phyloP scores from a whole-genome alignment of 2,329 filamentous ascomycete genomes.

The Fusarium euwallaceae region DNA sequence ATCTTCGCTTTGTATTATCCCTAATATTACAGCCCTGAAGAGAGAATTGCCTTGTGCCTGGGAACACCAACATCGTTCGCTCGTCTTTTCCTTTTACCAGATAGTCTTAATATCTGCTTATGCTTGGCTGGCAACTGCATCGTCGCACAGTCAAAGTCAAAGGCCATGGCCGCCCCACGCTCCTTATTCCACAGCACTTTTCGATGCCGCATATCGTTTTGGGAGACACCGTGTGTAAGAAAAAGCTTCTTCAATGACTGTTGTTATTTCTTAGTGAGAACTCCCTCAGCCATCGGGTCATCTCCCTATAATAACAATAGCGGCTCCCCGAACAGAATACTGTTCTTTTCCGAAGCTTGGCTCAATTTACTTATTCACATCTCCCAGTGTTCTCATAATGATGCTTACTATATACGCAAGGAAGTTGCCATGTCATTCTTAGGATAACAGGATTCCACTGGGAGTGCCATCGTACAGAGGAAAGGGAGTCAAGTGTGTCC shows the following conservation, averaged over 20 bases:
- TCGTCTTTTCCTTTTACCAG: not conserved
- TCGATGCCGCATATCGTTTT: not conserved
- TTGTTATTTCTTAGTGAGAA: not conserved
- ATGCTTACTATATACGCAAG: no score
- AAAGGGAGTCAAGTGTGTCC: no score
- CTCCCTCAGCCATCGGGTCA: not conserved
- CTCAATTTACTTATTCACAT: no score
- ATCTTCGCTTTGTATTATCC: not conserved
- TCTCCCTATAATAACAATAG: not conserved
- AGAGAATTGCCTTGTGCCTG: not conserved
- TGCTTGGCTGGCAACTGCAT: not conserved
- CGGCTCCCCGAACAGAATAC: no score
- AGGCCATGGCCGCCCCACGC: not conserved
- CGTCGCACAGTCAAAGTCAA: not conserved
- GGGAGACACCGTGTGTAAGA: not conserved
- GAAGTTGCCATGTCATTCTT: no score
- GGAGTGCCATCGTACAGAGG: no score
- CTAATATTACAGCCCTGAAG: not conserved
- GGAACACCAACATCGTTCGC: not conserved
- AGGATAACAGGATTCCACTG: no score
- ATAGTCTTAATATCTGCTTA: not conserved
- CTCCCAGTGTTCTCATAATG: no score
- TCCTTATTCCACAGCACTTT: not conserved
- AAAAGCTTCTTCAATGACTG: not conserved
- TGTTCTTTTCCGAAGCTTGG: no score